These are phyloP conservation scores for Candida ovalis DNA, from an alignment of 805 yeast species.

Conservation along the genomic window DNA sequence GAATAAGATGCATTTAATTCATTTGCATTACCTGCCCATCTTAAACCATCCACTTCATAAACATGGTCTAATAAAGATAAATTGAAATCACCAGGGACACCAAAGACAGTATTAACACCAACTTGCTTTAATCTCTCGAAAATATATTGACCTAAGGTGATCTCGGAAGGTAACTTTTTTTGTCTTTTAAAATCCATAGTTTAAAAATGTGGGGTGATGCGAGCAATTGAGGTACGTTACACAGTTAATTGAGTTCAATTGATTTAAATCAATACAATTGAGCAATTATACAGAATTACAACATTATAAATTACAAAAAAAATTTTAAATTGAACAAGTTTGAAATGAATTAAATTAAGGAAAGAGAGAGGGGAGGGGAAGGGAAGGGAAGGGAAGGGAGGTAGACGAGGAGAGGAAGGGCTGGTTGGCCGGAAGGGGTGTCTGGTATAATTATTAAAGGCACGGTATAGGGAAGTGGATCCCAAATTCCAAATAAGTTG, in stretches of 20 bases:
- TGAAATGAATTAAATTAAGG: background rate
- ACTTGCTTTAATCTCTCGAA: slow-evolving; percentile 77
- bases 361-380: background rate
- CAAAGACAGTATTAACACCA: slow-evolving; percentile 67
- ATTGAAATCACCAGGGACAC: slow-evolving; percentile 83
- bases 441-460: too few relatives aligned
- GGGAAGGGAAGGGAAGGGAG: too few relatives aligned
- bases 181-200: slow-evolving; percentile 7
- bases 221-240: background rate
- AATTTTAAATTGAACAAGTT: background rate
- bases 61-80: slow-evolving; percentile 66
- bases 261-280: background rate
- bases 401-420: too few relatives aligned
- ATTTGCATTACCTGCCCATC: slow-evolving; percentile 91
- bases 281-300: background rate
- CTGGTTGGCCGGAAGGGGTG: too few relatives aligned
- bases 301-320: too few relatives aligned
- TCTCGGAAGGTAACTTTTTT: slow-evolving; percentile 25
- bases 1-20: slow-evolving; percentile 87
- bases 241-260: background rate
- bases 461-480: too few relatives aligned
- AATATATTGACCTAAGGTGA: slow-evolving; percentile 71
- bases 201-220: background rate
- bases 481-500: too few relatives aligned
- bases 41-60: slow-evolving; percentile 68